phyloP scores from a whole-genome alignment of 2,329 filamentous ascomycete species.

The Zasmidium cellare region DNA sequence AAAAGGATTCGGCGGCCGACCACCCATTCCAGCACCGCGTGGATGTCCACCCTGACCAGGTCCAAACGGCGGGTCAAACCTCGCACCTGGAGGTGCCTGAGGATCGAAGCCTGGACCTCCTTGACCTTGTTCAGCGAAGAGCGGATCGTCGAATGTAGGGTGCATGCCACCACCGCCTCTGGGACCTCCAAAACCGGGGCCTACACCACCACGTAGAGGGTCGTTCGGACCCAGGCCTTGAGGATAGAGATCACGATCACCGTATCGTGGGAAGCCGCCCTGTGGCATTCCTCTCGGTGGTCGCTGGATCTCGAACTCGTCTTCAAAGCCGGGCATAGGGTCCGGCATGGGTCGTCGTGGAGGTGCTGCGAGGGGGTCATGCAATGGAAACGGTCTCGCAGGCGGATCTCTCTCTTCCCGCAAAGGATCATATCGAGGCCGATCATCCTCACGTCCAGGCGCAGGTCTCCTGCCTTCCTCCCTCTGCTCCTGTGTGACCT shows the following conservation, averaged over 20 bases:
- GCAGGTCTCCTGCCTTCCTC: slow-evolving; percentile 18
- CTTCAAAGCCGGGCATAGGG: slow-evolving; percentile 86
- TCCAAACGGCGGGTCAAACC: slow-evolving; percentile 86
- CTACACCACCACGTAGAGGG: slow-evolving; percentile 67
- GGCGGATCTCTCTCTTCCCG: slow-evolving; percentile 59
- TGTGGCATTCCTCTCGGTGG: slow-evolving; percentile 55
- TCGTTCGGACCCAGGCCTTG: slow-evolving; percentile 82
- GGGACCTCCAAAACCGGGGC: slow-evolving; percentile 55
- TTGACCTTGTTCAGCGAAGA: slow-evolving; percentile 63
- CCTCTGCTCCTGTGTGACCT: slow-evolving; percentile 37
- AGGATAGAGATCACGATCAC: slow-evolving; percentile 85
- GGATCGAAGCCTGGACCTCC: slow-evolving; percentile 60
- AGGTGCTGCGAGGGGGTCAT: slow-evolving; percentile 53
- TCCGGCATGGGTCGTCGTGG: slow-evolving; percentile 65
- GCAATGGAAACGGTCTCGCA: slow-evolving; percentile 66
- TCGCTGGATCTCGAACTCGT: slow-evolving; percentile 80
- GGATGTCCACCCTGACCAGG: slow-evolving; percentile 59
- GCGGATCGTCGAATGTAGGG: slow-evolving; percentile 87
- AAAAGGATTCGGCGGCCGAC: slow-evolving; percentile 58
- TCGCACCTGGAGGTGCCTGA: slow-evolving; percentile 79
- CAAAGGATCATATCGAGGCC: slow-evolving; percentile 47
- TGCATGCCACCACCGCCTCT: slow-evolving; percentile 78
- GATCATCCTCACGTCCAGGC: slow-evolving; percentile 26
- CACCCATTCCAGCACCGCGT: slow-evolving; percentile 45
- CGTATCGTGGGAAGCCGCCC: slow-evolving; percentile 57